Evolutionary conservation across 805 yeast genomes (phyloP), one percentile per base, ranked within the genome.

Genomic region (Nakazawaea ishiwadae): DNA sequence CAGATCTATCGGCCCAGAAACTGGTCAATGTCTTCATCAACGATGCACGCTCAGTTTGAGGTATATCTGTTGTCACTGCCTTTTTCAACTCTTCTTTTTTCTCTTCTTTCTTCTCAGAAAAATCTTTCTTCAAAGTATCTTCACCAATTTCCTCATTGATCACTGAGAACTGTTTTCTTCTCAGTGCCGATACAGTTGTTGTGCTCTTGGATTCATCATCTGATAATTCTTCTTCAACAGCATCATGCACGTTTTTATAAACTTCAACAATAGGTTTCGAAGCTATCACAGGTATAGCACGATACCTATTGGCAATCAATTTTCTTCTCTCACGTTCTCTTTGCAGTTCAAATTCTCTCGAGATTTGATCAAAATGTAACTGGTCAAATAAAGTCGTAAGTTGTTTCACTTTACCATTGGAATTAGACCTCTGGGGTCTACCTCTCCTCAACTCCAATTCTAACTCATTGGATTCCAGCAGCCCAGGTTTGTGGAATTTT

Each of bases 1-100:
- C 93, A 1, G 98, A 86, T 53, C 99, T 68, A 62, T 93, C 98
- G 1, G 97, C 97, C 98, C 98, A 93, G 60, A 93, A 93, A 52
- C 81, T 87, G 0, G 95, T 77, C 42, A 95, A 66, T 0, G 95
- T 79, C 52, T 85, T 87, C 65, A 93, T 75, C 27, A 93, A 60
- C 1, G 96, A 82, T 17, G 81, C 76, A 49, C 78, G 77, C 53
- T 90, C 97, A 5, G 81, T 73, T 45, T 66, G 75, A 2, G 65
- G 61, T 3, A 57, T 50, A 12, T 18, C 32, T 27, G 28, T 39
- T n/a, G n/a, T n/a, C n/a, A n/a, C n/a, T n/a, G n/a, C n/a, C n/a
- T 31, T 21, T 27, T 31, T 34, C 18, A 9, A 18, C 18, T 10
- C 3, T 39, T 49, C 37, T 43, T 42, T 37, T 36, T 46, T 50